These are phyloP conservation scores for Globisporangium lucens DNA, from an alignment of 352 stramenopile species.

Conservation along the genomic window DNA sequence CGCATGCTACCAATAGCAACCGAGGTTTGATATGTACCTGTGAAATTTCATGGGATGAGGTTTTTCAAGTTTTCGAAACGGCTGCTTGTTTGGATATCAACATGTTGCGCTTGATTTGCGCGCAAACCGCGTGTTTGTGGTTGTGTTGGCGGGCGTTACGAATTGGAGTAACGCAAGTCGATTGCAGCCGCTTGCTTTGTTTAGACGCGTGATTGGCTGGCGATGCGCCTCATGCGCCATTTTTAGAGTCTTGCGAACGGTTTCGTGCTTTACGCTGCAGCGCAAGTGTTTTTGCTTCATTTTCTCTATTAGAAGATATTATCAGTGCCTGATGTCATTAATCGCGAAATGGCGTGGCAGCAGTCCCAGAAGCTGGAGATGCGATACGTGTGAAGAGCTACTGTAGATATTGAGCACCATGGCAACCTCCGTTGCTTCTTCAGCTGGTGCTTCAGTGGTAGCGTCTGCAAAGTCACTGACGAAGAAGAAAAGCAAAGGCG, in stretches of 20 bases:
- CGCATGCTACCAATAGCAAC: not conserved
- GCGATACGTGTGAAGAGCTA: not conserved
- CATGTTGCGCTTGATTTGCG: not conserved
- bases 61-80: not conserved
- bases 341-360: not conserved
- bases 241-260: not conserved
- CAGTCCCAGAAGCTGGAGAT: not conserved
- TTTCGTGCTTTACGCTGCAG: not conserved
- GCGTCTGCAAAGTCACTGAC: not conserved
- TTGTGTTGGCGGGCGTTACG: not conserved
- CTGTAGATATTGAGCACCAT: not conserved
- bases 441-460: not conserved
- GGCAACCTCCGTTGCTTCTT: not conserved
- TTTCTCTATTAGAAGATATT: not conserved
- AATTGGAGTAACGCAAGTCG: not conserved
- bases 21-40: not conserved
- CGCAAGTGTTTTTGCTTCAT: not conserved
- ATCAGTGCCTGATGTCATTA: not conserved
- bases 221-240: not conserved
- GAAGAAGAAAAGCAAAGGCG: conserved; percentile 15
- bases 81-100: not conserved
- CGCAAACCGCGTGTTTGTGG: not conserved
- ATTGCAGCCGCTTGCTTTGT: not conserved
- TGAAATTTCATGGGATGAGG: not conserved
- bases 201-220: not conserved